phyloP scores from a whole-genome alignment of 768 basidiomycete species.

The Trametes sanguinea region DNA sequence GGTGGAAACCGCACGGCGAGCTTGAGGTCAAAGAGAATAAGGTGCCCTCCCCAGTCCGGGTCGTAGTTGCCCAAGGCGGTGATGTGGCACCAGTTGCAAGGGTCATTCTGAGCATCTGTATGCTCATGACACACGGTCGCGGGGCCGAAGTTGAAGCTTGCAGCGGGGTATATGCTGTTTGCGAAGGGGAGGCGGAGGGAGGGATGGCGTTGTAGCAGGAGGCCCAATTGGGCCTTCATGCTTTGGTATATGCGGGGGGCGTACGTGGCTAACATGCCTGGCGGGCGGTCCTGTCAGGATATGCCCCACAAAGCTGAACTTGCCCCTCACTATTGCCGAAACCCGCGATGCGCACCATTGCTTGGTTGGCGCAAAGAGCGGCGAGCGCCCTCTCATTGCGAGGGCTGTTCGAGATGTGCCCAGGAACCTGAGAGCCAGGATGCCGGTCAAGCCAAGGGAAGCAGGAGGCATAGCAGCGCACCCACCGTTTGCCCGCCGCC shows the following conservation, averaged over 20 bases:
- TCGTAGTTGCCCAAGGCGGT: conserved; percentile 16
- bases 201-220: not conserved
- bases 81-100: conserved; percentile 14
- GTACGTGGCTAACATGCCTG: conserved; percentile 11
- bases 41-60: conserved; percentile 10
- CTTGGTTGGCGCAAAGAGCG: not conserved
- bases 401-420: not conserved
- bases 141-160: conserved; percentile 22
- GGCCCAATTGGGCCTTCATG: conserved; percentile 2
- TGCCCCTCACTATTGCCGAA: conserved; percentile 11
- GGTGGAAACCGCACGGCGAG: conserved; percentile 21
- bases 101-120: not conserved
- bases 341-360: conserved; percentile 2
- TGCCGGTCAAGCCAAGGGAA: no score
- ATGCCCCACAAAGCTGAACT: no score
- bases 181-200: not conserved
- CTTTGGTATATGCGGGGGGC: conserved; percentile 7
- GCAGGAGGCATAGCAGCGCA: no score
- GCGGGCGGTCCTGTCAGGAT: no score
- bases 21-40: conserved; percentile 16
- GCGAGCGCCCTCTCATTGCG: not conserved
- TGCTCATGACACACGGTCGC: not conserved
- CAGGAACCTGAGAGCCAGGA: not conserved
- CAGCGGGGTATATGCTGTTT: conserved; percentile 13
- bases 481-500: not conserved